Base-by-base conservation (phyloP, 805 yeast genomes). In the Saccharomyces mikatae region DNA sequence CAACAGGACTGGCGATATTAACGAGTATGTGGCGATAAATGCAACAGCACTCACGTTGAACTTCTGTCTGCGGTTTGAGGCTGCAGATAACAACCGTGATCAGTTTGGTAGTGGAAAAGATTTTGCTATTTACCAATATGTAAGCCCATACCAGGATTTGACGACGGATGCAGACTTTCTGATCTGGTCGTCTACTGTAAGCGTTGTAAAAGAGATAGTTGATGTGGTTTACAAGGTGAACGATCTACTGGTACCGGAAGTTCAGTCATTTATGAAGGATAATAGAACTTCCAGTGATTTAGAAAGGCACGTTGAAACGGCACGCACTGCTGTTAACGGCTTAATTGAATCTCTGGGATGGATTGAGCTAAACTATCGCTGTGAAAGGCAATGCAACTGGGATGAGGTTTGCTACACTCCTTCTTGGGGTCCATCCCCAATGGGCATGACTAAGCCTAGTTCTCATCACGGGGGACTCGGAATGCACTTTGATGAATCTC, bases 391-490 rank as follows among this genome's bases (percentile, higher is more conserved):
- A 3, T 81, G 86, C 64, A 69, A 59, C 0, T 65, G 69, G 67
- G 76, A 79, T 58, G 82, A 79, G 58, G 61, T 80, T 2, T 82
- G 86, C 58, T 80, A 73, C 53, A 74, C 80, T 14, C 86, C 86
- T 1, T 76, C 83, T 0, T 81, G 86, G 86, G 86, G 77, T 0
- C 86, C 85, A 2, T 69, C 77, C 0, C 83, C 83, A 3, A 47
- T 80, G 26, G 78, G 79, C 0, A 74, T 79, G 76, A 71, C 71
- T 1, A 5, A 32, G 1, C 60, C 60, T 3, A 51, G 47, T 22
- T 51, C 53, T 6, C 54, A 50, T 4, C 48, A 47, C 4, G 47
- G 53, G 10, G 31, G 41, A 9, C 53, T 53, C 29, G 67, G 64
- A 21, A 61, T 58, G 47, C 62, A 62, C 44, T 61, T 32, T 24